Conservation (phyloP, 164 flowering plant genomes). For the Amborella trichopoda region DNA sequence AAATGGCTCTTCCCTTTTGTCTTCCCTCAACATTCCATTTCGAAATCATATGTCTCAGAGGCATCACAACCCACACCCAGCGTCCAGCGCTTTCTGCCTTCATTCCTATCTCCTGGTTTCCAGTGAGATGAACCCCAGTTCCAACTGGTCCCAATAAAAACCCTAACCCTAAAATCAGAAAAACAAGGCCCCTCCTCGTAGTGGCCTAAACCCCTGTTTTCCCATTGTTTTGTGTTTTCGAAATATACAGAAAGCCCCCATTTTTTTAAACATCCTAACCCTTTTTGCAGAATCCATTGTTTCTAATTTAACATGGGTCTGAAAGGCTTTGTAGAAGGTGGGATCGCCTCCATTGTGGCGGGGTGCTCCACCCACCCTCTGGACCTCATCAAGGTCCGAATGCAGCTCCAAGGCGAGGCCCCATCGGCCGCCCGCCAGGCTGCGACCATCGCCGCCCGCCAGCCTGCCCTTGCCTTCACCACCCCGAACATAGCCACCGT, state of each 20-base stretch:
- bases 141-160: constrained; percentile 9
- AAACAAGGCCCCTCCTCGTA: too few relatives aligned
- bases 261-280: background rate
- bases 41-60: constrained; percentile 23
- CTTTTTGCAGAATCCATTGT: background rate
- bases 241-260: background rate
- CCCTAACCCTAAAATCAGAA: too few relatives aligned
- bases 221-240: background rate
- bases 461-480: constrained; percentile 10
- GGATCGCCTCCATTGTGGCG: constrained; percentile 56
- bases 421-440: constrained; percentile 29
- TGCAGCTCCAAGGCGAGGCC: constrained; percentile 68
- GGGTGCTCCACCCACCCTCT: constrained; percentile 72
- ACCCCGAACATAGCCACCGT: constrained; percentile 5
- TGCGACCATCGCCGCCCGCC: constrained; percentile 11
- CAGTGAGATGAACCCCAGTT: constrained; percentile 22
- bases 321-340: constrained; percentile 64
- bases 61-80: constrained; percentile 21
- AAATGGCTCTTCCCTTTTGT: background rate
- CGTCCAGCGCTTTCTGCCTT: constrained; percentile 12
- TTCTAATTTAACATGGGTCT: constrained; percentile 27
- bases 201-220: background rate
- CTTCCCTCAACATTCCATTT: background rate
- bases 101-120: constrained; percentile 27
- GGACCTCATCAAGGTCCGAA: constrained; percentile 65